Conservation (phyloP, 257 asterid species). For the Solanum arcanum region DNA sequence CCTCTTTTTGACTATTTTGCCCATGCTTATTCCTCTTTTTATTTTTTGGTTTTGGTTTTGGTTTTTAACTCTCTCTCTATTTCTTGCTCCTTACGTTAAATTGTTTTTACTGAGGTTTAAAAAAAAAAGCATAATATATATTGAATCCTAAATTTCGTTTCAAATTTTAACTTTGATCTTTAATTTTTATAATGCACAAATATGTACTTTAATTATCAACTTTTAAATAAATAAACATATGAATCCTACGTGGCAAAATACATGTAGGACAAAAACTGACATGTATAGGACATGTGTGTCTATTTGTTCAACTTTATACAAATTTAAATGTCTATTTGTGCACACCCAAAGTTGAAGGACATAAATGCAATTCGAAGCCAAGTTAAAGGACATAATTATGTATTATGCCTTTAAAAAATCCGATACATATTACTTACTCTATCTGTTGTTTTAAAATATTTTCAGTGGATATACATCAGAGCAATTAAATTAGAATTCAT, state of each 20-base stretch:
- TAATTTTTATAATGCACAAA: too few species aligned
- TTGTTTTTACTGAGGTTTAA: neutral
- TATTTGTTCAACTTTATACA: too few species aligned
- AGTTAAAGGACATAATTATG: too few species aligned
- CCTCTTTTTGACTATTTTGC: neutral
- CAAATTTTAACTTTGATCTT: too few species aligned
- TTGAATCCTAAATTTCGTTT: fast-evolving
- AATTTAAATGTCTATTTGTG: too few species aligned
- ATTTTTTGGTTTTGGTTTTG: neutral
- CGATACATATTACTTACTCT: neutral
- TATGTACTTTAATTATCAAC: too few species aligned
- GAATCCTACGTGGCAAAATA: too few species aligned
- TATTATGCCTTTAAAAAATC: neutral
- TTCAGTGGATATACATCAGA: neutral
- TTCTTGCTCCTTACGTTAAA: neutral
- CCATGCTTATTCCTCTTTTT: neutral
- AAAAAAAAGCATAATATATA: neutral
- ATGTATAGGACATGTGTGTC: too few species aligned
- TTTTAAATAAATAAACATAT: too few species aligned
- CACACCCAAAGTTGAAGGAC: too few species aligned
- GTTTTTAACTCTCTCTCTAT: neutral
- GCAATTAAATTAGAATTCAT: neutral
- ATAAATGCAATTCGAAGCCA: too few species aligned
- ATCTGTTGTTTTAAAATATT: neutral
- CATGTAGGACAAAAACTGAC: too few species aligned